Evolutionary conservation across 75 land plant genomes (phyloP).

Genomic region (Pseudotsuga menziesii): DNA sequence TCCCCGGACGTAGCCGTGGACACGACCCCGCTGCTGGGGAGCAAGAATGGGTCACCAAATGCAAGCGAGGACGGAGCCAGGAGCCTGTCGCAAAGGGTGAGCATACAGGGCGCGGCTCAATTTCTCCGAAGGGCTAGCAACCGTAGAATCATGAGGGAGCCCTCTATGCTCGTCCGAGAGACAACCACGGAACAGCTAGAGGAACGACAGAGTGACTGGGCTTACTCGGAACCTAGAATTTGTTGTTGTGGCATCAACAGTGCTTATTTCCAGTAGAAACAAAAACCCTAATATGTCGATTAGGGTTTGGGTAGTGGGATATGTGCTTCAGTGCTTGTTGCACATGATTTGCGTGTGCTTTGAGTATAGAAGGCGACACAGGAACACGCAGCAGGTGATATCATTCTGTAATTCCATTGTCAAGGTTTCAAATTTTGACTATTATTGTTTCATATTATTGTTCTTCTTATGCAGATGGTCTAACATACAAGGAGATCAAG

Average conservation of each 20-base stretch:
- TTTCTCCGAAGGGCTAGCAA: conserved; percentile 74
- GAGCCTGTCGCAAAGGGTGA: conserved; percentile 18
- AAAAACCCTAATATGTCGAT: conserved; percentile 64
- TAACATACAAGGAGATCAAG: too few species aligned
- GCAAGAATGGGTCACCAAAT: neutral
- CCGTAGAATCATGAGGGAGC: too few species aligned
- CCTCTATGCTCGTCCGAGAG: too few species aligned
- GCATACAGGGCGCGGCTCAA: conserved; percentile 63
- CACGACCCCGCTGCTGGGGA: conserved; percentile 17
- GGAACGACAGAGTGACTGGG: conserved; percentile 69
- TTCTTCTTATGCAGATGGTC: too few species aligned
- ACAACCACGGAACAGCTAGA: too few species aligned
- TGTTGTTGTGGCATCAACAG: conserved; percentile 50
- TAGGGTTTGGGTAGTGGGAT: conserved; percentile 86
- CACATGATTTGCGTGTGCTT: conserved; percentile 84
- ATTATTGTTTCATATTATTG: too few species aligned
- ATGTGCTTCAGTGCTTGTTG: conserved; percentile 82
- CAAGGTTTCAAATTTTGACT: too few species aligned
- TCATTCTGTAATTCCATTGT: too few species aligned
- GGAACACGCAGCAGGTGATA: neutral
- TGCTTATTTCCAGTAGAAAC: conserved; percentile 48
- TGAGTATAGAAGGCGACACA: conserved; percentile 62
- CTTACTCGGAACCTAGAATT: conserved; percentile 75
- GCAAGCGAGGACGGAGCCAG: conserved; percentile 10
- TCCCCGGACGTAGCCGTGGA: conserved; percentile 12